These are phyloP conservation scores for Leccinum variicolor DNA, from an alignment of 768 basidiomycete species.

Conservation along the genomic window DNA sequence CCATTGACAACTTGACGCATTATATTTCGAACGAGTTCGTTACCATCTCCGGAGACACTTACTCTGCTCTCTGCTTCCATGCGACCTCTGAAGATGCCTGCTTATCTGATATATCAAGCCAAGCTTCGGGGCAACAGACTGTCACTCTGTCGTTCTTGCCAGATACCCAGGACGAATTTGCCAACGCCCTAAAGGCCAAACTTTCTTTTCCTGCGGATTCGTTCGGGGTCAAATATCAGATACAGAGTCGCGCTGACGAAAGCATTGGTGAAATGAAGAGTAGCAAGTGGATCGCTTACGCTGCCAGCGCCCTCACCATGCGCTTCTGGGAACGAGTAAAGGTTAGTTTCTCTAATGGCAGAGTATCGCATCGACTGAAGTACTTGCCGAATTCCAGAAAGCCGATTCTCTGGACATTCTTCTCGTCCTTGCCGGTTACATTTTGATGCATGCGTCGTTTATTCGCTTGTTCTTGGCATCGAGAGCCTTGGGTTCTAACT, in stretches of 20 bases:
- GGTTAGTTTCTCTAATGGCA: slow-evolving; percentile 37
- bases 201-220: slow-evolving; percentile 32
- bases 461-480: slow-evolving; percentile 87
- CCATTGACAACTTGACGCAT: slow-evolving; percentile 46
- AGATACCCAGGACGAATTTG: slow-evolving; percentile 50
- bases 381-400: slow-evolving; percentile 47
- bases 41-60: slow-evolving; percentile 43
- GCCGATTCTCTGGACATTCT: slow-evolving; percentile 96
- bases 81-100: slow-evolving; percentile 30
- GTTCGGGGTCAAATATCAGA: slow-evolving; percentile 46
- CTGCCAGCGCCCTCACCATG: slow-evolving; percentile 65
- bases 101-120: slow-evolving; percentile 38
- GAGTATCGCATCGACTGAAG: not conserved
- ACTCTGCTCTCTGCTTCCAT: slow-evolving; percentile 51
- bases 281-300: slow-evolving; percentile 88
- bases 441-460: slow-evolving; percentile 96
- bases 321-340: slow-evolving; percentile 87
- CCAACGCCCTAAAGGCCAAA: slow-evolving; percentile 35
- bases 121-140: slow-evolving; percentile 35
- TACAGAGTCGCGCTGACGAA: slow-evolving; percentile 44
- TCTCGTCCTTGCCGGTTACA: slow-evolving; percentile 88
- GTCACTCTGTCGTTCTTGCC: slow-evolving; percentile 52
- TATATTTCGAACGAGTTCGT: slow-evolving; percentile 42
- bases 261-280: slow-evolving; percentile 73
- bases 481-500: slow-evolving; percentile 74